These are phyloP conservation scores for Capsicum chinense DNA, from an alignment of 257 asterid genomes.

Conservation along the genomic window DNA sequence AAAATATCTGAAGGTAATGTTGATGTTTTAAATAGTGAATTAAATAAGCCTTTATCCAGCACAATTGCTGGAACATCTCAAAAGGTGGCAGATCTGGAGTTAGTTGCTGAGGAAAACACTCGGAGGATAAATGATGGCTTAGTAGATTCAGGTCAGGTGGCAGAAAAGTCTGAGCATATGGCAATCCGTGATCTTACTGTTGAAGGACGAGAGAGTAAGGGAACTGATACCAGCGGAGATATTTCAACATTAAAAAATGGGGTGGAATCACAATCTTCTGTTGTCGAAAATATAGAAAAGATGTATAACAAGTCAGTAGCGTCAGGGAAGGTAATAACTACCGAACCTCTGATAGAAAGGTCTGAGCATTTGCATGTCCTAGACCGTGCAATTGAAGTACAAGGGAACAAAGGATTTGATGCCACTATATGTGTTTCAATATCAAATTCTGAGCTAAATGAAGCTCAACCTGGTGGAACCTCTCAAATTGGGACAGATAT, in stretches of 20 bases:
- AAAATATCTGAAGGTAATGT: slow-evolving; percentile 8
- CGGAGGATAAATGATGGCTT: slow-evolving; percentile 17
- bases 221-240: slow-evolving; percentile 6
- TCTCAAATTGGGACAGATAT: slow-evolving; percentile 26
- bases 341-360: slow-evolving; percentile 14
- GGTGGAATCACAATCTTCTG: slow-evolving; percentile 12
- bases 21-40: slow-evolving; percentile 2
- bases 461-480: neutral
- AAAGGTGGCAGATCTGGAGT: slow-evolving; percentile 24
- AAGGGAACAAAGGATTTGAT: slow-evolving; percentile 1
- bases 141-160: slow-evolving; percentile 24
- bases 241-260: slow-evolving; percentile 24
- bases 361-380: slow-evolving; percentile 22
- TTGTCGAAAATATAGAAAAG: neutral
- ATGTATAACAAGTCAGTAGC: neutral
- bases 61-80: slow-evolving; percentile 10
- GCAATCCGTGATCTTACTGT: slow-evolving; percentile 24
- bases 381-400: slow-evolving; percentile 27
- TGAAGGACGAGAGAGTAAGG: slow-evolving; percentile 25
- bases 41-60: slow-evolving; percentile 8
- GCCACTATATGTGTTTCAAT: slow-evolving; percentile 10
- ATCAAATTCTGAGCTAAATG: slow-evolving; percentile 34
- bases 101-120: neutral
- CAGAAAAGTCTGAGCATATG: slow-evolving; percentile 14
- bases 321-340: slow-evolving; percentile 23